Base-by-base conservation (phyloP, 2,329 filamentous ascomycete species). In the Mariannaea sp. region DNA sequence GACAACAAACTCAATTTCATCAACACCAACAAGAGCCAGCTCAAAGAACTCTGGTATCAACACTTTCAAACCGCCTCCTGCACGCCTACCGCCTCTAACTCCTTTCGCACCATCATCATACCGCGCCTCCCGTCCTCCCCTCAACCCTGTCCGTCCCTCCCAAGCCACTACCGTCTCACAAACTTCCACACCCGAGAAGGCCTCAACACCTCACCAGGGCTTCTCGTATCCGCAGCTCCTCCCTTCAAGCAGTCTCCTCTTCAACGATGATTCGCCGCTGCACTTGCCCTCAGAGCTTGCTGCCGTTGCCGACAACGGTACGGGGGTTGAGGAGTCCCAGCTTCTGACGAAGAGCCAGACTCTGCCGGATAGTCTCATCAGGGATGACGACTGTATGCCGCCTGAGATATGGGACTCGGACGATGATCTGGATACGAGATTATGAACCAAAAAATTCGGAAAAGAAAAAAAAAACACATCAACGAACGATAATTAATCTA, bases 311-410 rank as follows among this genome's bases (percentile, higher is more conserved):
- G 57, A 47, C n/a, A 14, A 12, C 27, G 14, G 56, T 65, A 4
- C 14, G 4, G 36, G 7, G 7, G 36, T 22, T n/a, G 4, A 3
- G 19, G 36, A 39, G 14, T 80, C 79, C 7, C 78, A 84, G 65
- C 70, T 82, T 14, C 64, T 78, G 52, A 76, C 77, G 2, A 75
- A 73, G 59, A 82, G 80, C 56, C 80, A 83, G 66, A 75, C 81
- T 70, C 67, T 84, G 51, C 76, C 81, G 3, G 75, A 78, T 36
- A 78, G 75, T 53, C 66, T 79, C 49, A 17, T 77, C 7, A 59
- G 65, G 24, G 76, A 77, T 26, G 70, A 71, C 22, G 62, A 57
- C 19, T 57, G 65, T 32, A 61, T 61, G 19, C 68, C 68, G 5
- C 65, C 65, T 12, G 69, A 69, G 52, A 70, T 75, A 26, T 73